Evolutionary conservation across 305 asterid species (phyloP).

Genomic region (Salvia sclarea): DNA sequence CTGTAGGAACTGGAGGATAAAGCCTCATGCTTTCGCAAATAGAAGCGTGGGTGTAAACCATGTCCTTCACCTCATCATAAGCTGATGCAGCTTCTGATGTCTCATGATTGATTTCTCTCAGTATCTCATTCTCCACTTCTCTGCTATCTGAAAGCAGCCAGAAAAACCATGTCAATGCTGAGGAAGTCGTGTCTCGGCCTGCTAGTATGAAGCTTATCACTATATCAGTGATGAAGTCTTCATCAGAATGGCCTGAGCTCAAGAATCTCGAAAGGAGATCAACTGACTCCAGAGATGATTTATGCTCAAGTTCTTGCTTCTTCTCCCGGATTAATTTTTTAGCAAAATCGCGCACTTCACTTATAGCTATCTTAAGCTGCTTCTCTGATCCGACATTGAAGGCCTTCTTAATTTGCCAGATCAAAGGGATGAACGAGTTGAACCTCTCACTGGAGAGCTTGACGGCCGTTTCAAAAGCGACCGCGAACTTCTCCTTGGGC

Average conservation of each 20-base stretch:
- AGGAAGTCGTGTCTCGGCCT: slow-evolving; percentile 48
- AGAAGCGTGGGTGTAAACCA: slow-evolving; percentile 55
- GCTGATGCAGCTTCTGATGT: slow-evolving; percentile 18
- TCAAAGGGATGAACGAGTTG: not conserved
- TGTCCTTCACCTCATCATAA: slow-evolving; percentile 48
- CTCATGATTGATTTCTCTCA: slow-evolving; percentile 33
- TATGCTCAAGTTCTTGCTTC: not conserved
- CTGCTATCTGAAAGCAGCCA: slow-evolving; percentile 44
- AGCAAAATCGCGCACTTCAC: not conserved
- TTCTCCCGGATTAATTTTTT: not conserved
- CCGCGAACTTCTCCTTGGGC: slow-evolving; percentile 12
- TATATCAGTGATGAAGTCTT: slow-evolving; percentile 26
- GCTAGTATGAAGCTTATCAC: slow-evolving; percentile 25
- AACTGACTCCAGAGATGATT: slow-evolving; percentile 1
- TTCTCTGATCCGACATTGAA: not conserved
- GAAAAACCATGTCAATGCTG: slow-evolving; percentile 64
- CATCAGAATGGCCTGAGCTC: slow-evolving; percentile 20
- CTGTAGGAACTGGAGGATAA: slow-evolving; percentile 62
- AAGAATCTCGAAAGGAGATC: slow-evolving; percentile 21
- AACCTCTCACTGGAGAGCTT: slow-evolving; percentile 14
- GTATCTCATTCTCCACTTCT: slow-evolving; percentile 40
- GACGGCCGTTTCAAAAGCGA: slow-evolving; percentile 22
- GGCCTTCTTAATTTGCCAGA: slow-evolving; percentile 9
- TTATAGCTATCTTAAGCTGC: not conserved
- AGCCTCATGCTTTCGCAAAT: slow-evolving; percentile 60